Evolutionary conservation across 306 rosid species (phyloP).

Genomic region (Vigna unguiculata): DNA sequence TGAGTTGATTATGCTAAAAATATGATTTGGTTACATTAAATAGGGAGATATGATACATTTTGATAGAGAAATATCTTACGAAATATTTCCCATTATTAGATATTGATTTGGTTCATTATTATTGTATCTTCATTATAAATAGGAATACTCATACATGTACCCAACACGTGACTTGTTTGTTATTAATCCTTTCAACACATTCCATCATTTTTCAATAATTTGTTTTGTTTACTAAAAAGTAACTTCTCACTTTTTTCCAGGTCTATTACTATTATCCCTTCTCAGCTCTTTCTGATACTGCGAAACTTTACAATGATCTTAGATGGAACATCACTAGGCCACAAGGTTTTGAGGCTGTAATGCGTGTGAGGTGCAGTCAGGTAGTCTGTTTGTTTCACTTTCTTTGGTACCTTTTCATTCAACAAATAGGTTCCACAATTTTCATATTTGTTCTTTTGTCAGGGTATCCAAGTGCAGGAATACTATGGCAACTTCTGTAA

Average conservation of each 20-base stretch:
- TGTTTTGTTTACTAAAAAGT: conserved; percentile 4
- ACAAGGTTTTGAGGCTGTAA: conserved; percentile 97
- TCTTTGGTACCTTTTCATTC: conserved; percentile 32
- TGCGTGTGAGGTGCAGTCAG: conserved; percentile 99
- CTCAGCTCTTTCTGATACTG: conserved; percentile 94
- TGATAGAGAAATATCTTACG: too few relatives aligned
- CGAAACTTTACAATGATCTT: conserved; percentile 96
- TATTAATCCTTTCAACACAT: background rate
- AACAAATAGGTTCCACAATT: conserved; percentile 20
- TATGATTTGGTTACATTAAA: too few relatives aligned
- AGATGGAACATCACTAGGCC: conserved; percentile 98
- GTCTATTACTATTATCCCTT: conserved; percentile 93
- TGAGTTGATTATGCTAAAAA: too few relatives aligned
- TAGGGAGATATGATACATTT: too few relatives aligned
- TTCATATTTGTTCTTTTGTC: conserved; percentile 44
- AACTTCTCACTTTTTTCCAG: conserved; percentile 56
- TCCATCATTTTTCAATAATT: background rate
- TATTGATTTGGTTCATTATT: too few relatives aligned
- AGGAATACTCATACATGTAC: too few relatives aligned
- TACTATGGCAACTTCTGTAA: conserved; percentile 92
- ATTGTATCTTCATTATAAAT: too few relatives aligned
- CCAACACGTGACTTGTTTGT: too few relatives aligned
- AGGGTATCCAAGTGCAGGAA: conserved; percentile 98
- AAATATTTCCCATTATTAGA: too few relatives aligned
- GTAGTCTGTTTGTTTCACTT: conserved; percentile 48